Conservation (phyloP, 345 rosid genomes). For the Dipteronia dyeriana region DNA sequence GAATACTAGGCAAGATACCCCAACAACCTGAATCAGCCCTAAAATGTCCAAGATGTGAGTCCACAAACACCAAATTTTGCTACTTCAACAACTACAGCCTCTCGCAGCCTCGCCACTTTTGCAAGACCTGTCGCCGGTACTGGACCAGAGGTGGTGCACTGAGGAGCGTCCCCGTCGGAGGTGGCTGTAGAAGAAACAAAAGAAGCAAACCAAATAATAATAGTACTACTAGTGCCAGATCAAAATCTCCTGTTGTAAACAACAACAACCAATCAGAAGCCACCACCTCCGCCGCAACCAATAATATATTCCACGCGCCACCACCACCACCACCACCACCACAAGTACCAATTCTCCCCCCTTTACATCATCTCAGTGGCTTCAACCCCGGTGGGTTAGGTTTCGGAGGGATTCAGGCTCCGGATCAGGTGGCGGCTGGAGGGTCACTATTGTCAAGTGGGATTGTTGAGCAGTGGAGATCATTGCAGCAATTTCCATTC, state of each 20-base stretch:
- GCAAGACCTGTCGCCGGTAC: slow-evolving; percentile 75
- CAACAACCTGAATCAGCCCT: slow-evolving; percentile 57
- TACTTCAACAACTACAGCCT: slow-evolving; percentile 79
- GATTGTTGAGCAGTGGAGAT: slow-evolving; percentile 45
- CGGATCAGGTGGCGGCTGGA: background rate
- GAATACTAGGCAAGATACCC: slow-evolving; percentile 47
- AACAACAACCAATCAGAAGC: background rate
- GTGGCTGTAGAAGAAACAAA: slow-evolving; percentile 65
- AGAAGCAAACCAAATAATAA: slow-evolving; percentile 46
- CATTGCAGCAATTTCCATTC: slow-evolving; percentile 47
- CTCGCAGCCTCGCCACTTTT: slow-evolving; percentile 78
- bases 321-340: slow-evolving; percentile 16
- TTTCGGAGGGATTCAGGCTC: slow-evolving; percentile 38
- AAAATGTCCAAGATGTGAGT: slow-evolving; percentile 70
- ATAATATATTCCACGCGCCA: slow-evolving; percentile 32
- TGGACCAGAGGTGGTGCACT: slow-evolving; percentile 85
- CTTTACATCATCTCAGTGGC: slow-evolving; percentile 40
- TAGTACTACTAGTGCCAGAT: slow-evolving; percentile 28
- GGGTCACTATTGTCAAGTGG: slow-evolving; percentile 37
- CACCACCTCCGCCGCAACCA: slow-evolving; percentile 7
- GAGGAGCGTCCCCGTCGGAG: slow-evolving; percentile 75
- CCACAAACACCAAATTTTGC: slow-evolving; percentile 72
- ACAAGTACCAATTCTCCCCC: slow-evolving; percentile 43
- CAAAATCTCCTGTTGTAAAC: slow-evolving; percentile 43
- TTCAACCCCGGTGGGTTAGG: slow-evolving; percentile 34